Evolutionary conservation across 1,284 basidiomycete genomes (phyloP).

Genomic region (Trichosporon coremiiforme): DNA sequence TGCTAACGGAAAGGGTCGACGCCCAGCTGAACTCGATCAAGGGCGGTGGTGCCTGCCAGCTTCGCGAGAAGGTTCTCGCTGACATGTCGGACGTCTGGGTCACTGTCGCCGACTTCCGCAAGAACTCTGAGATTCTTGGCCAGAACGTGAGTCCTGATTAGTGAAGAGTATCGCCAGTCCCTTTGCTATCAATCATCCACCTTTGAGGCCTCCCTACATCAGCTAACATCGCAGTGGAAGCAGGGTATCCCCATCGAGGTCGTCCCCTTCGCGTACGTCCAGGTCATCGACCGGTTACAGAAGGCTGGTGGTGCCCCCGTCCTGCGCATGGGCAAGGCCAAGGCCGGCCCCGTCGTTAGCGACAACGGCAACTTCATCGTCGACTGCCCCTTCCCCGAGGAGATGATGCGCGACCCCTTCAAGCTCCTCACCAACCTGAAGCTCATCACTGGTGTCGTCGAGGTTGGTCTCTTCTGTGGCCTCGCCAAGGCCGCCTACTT

Average conservation of each 20-base stretch:
- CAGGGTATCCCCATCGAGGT: slow-evolving; percentile 95
- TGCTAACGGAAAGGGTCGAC: slow-evolving; percentile 69
- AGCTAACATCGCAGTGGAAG: slow-evolving; percentile 64
- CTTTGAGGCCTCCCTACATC: no score
- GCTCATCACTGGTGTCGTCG: slow-evolving; percentile 92
- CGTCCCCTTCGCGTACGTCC: slow-evolving; percentile 91
- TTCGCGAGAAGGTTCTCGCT: slow-evolving; percentile 95
- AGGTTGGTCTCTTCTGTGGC: slow-evolving; percentile 92
- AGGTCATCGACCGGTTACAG: slow-evolving; percentile 69
- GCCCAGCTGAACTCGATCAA: slow-evolving; percentile 89
- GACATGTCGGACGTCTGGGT: slow-evolving; percentile 93
- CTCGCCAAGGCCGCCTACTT: slow-evolving; percentile 97
- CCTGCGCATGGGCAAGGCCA: slow-evolving; percentile 72
- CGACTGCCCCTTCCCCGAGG: slow-evolving; percentile 79
- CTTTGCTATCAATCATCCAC: no score
- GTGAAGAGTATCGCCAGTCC: no score
- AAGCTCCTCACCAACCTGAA: slow-evolving; percentile 76
- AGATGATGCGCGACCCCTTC: slow-evolving; percentile 70
- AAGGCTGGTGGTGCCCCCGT: slow-evolving; percentile 63
- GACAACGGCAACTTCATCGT: slow-evolving; percentile 97
- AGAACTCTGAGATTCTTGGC: slow-evolving; percentile 81
- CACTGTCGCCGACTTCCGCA: slow-evolving; percentile 93
- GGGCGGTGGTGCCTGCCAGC: slow-evolving; percentile 94
- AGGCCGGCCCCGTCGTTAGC: slow-evolving; percentile 81
- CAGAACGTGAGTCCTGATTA: slow-evolving; percentile 72